Conservation (phyloP, 2,329 filamentous ascomycete genomes). For the Colletotrichum plurivorum region DNA sequence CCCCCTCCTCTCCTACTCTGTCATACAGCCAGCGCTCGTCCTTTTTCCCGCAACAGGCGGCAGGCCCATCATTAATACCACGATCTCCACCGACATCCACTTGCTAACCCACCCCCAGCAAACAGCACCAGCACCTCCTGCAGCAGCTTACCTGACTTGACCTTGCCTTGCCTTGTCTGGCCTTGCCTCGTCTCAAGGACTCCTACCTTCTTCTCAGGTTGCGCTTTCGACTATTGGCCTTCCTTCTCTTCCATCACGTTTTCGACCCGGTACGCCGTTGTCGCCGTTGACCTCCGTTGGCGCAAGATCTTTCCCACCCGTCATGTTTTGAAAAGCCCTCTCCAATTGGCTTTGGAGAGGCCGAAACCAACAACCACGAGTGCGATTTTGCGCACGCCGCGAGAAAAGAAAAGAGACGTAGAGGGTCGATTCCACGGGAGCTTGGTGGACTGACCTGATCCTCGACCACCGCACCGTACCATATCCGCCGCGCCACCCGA, state of each 20-base stretch:
- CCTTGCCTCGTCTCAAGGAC: slow-evolving; percentile 16
- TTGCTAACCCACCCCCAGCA: slow-evolving; percentile 43
- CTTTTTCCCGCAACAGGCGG: slow-evolving; percentile 54
- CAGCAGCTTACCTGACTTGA: slow-evolving; percentile 17
- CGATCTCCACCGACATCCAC: slow-evolving; percentile 41
- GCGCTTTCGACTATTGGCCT: slow-evolving; percentile 29
- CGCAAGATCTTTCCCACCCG: slow-evolving; percentile 39
- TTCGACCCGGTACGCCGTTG: slow-evolving; percentile 37
- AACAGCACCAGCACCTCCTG: slow-evolving; percentile 5
- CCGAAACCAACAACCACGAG: slow-evolving; percentile 36
- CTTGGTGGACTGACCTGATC: too few relatives aligned
- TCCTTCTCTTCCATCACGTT: slow-evolving; percentile 15
- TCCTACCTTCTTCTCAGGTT: slow-evolving; percentile 14
- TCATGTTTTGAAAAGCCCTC: slow-evolving; percentile 51
- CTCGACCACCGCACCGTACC: too few relatives aligned
- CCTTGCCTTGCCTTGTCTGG: slow-evolving; percentile 20
- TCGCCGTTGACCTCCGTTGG: slow-evolving; percentile 29
- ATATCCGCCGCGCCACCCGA: too few relatives aligned
- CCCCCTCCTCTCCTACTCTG: slow-evolving; percentile 26
- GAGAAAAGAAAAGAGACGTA: slow-evolving; percentile 6
- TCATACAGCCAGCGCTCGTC: slow-evolving; percentile 42
- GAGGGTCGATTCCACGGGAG: slow-evolving; percentile 1
- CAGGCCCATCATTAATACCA: slow-evolving; percentile 44
- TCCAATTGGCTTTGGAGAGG: slow-evolving; percentile 50
- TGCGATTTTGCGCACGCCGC: slow-evolving; percentile 23